phyloP scores from a whole-genome alignment of 1,139 yeast genomes.

The Debaryomyces sp. region DNA sequence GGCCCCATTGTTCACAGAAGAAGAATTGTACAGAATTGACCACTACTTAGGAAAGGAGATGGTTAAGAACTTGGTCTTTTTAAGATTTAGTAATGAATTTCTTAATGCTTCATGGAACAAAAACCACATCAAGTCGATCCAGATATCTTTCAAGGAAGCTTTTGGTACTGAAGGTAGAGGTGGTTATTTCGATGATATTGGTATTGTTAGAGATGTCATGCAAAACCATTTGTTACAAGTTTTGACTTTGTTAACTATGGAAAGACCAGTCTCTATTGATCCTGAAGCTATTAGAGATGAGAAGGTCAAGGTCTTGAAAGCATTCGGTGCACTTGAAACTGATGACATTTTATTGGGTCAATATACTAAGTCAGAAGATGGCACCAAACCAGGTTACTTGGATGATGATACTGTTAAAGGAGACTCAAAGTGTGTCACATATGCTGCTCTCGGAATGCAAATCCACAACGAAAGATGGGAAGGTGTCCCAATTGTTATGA shows the following conservation, averaged over 20 bases:
- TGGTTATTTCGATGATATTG: conserved; percentile 93
- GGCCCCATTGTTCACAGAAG: conserved; percentile 87
- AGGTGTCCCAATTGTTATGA: conserved; percentile 92
- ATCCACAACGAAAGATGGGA: conserved; percentile 96
- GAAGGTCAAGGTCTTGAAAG: conserved; percentile 88
- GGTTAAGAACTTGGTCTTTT: conserved; percentile 89
- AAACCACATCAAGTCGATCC: conserved; percentile 75
- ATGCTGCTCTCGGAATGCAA: conserved; percentile 78
- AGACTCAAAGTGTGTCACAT: conserved; percentile 86
- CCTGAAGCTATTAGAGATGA: conserved; percentile 96
- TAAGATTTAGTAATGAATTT: conserved; percentile 88
- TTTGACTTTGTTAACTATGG: conserved; percentile 90
- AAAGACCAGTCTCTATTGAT: conserved; percentile 85
- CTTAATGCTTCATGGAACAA: conserved; percentile 86
- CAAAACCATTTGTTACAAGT: conserved; percentile 97
- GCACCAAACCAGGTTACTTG: conserved; percentile 83
- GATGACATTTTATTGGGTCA: conserved; percentile 84
- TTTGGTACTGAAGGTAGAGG: conserved; percentile 99
- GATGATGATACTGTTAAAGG: conserved; percentile 92
- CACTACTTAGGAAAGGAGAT: conserved; percentile 97
- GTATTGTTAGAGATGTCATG: conserved; percentile 97
- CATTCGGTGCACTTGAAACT: conserved; percentile 67
- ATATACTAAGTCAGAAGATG: conserved; percentile 82
- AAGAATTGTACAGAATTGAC: conserved; percentile 92
- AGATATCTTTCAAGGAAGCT: conserved; percentile 91